Conservation (phyloP, 208 protist species). For the Trypanosoma caninum region DNA sequence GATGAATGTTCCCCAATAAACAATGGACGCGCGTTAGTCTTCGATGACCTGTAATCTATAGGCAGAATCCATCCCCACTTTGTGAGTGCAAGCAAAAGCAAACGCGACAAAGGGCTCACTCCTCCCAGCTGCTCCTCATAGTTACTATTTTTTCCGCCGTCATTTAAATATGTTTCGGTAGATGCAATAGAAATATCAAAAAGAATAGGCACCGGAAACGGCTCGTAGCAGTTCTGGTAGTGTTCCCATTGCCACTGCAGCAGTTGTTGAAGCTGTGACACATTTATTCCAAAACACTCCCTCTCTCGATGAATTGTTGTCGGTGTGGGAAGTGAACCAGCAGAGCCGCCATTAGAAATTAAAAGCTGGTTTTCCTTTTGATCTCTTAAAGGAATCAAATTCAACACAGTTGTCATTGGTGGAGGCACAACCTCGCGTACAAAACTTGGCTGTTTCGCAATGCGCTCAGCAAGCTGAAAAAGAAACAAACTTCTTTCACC, state of each 20-base stretch:
- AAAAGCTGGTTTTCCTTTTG: conserved; percentile 13
- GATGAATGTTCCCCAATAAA: conserved; percentile 14
- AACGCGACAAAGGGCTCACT: conserved; percentile 50
- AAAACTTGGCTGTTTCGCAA: neutral
- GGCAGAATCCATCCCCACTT: conserved; percentile 65
- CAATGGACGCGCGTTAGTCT: conserved; percentile 8
- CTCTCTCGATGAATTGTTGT: conserved; percentile 47
- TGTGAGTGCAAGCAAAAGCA: conserved; percentile 40
- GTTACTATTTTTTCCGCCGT: neutral
- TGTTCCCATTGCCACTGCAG: conserved; percentile 80
- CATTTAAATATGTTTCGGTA: conserved; percentile 23
- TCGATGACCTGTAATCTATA: conserved; percentile 35
- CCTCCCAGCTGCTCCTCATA: conserved; percentile 17
- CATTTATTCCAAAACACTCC: conserved; percentile 45
- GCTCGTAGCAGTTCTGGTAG: conserved; percentile 61
- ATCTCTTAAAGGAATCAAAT: conserved; percentile 5
- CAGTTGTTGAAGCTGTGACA: conserved; percentile 59
- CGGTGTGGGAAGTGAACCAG: conserved; percentile 42
- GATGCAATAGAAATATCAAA: conserved; percentile 30
- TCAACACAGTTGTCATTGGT: conserved; percentile 22
- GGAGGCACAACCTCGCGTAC: neutral
- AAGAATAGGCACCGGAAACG: conserved; percentile 42
- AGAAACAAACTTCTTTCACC: neutral
- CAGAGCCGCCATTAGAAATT: conserved; percentile 27
- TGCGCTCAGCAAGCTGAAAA: conserved; percentile 11